Conservation (phyloP, 768 basidiomycete genomes). For the Calocera cornea region DNA sequence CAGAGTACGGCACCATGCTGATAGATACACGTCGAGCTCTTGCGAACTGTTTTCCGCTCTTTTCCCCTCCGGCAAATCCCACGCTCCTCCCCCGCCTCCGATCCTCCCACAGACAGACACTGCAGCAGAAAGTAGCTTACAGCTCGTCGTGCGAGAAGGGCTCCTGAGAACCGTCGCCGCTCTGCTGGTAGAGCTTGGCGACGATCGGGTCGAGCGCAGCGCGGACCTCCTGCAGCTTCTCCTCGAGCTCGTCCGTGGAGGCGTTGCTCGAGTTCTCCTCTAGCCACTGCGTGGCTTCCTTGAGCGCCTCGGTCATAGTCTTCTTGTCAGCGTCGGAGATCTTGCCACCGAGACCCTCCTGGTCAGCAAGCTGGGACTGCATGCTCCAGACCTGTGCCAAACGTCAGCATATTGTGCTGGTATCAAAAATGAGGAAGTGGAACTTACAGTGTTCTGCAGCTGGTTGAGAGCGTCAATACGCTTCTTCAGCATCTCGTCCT, state of each 20-base stretch:
- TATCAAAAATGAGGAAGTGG: neutral
- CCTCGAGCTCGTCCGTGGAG: slow-evolving; percentile 76
- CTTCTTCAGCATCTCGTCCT: slow-evolving; percentile 66
- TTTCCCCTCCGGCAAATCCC: neutral
- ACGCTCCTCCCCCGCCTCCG: neutral
- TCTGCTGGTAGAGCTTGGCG: slow-evolving; percentile 52
- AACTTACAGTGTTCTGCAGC: slow-evolving; percentile 48
- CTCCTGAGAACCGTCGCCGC: slow-evolving; percentile 12
- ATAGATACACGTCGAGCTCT: neutral
- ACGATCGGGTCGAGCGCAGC: slow-evolving; percentile 71
- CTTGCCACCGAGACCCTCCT: slow-evolving; percentile 84
- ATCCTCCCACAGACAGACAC: neutral
- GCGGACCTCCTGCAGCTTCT: slow-evolving; percentile 74
- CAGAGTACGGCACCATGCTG: neutral
- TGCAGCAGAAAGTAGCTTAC: slow-evolving; percentile 7
- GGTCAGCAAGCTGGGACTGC: slow-evolving; percentile 74
- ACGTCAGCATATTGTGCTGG: slow-evolving; percentile 9
- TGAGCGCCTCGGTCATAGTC: slow-evolving; percentile 63
- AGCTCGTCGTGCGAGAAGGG: slow-evolving; percentile 19
- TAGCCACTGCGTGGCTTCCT: slow-evolving; percentile 85
- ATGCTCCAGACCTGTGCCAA: slow-evolving; percentile 49
- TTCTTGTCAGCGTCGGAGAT: slow-evolving; percentile 69
- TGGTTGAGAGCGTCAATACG: slow-evolving; percentile 75
- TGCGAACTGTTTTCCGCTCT: neutral
- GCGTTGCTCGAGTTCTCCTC: slow-evolving; percentile 70